Base-by-base conservation (phyloP, 106 monocot genomes). In the Dioscorea zingiberensis region DNA sequence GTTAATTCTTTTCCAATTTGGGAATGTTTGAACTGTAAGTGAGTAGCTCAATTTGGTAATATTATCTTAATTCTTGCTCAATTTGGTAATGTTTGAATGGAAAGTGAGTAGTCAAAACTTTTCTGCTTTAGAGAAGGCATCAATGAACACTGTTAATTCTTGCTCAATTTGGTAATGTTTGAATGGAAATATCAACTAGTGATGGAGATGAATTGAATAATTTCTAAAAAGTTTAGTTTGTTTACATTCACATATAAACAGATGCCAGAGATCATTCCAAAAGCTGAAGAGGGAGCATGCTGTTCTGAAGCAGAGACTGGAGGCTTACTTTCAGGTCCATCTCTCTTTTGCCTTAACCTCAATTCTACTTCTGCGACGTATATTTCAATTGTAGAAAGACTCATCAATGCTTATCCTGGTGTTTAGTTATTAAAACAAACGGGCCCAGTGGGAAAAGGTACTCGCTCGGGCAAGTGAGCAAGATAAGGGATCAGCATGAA, bases 211-310 rank as follows among this genome's bases (percentile, higher is more conserved):
- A 38, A 38, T 38, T 38, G 10, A 1, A 38, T 38, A 38, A 38
- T 38, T 38, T 38, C 38, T 38, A 38, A 38, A 6, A 38, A 38
- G 6, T 38, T 38, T 38, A 38, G 6, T 38, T 38, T 38, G 9
- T 38, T 38, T 10, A 6, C 38, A 38, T 38, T 38, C 38, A 38
- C 38, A 8, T 6, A 10, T 38, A 21, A 69, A 32, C 82, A 87
- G 87, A 66, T 94, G 90, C 59, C 14, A 60, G 68, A 87, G 48
- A 70, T 76, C 90, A 54, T 83, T 81, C 48, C 87, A 90, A 44
- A 95, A 79, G 59, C 63, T 83, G 84, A 95, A 95, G 72, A 88
- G 76, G 65, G 94, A 95, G 59, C 91, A 91, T 72, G 76, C 78
- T 21, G 66, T 60, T 51, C 57, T 95, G 74, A 91, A 74, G 48